Conservation (phyloP, 768 basidiomycete genomes). For the Tylopilus intermedius region DNA sequence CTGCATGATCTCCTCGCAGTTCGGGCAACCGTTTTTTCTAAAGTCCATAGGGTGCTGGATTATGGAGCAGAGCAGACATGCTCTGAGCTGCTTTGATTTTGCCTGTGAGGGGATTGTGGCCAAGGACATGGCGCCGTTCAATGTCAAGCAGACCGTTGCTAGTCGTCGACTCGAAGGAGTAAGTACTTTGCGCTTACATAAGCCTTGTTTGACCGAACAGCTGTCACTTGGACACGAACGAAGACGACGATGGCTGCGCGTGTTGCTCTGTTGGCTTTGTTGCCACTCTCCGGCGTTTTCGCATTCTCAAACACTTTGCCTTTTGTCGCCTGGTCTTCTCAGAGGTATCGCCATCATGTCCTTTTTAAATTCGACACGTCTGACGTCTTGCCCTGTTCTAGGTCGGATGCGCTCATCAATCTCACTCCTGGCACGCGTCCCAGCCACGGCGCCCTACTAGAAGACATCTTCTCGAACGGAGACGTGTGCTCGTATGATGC, state of each 20-base stretch:
- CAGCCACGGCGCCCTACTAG: slow-evolving; percentile 34
- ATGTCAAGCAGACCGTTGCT: neutral
- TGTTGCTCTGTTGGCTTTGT: slow-evolving; percentile 39
- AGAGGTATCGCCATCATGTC: slow-evolving; percentile 37
- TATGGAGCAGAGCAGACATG: slow-evolving; percentile 91
- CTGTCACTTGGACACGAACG: neutral
- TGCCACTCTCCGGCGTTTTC: slow-evolving; percentile 38
- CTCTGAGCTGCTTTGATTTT: slow-evolving; percentile 72
- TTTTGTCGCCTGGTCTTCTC: slow-evolving; percentile 68
- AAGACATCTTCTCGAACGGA: slow-evolving; percentile 39
- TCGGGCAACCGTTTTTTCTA: slow-evolving; percentile 83
- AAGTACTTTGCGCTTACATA: slow-evolving; percentile 14
- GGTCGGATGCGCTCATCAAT: slow-evolving; percentile 45
- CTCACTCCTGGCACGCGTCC: slow-evolving; percentile 34
- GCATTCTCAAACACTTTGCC: slow-evolving; percentile 64
- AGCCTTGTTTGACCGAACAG: neutral
- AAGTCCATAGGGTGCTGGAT: slow-evolving; percentile 84
- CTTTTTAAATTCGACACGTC: neutral
- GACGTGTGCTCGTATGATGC: slow-evolving; percentile 62
- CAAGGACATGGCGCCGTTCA: slow-evolving; percentile 14
- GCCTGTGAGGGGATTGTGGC: slow-evolving; percentile 54
- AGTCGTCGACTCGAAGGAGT: neutral
- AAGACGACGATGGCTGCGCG: slow-evolving; percentile 42
- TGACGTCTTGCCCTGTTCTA: slow-evolving; percentile 20
- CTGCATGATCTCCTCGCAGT: slow-evolving; percentile 94